phyloP scores from a whole-genome alignment of 164 flowering plant genomes.

The Warburgia ugandensis region DNA sequence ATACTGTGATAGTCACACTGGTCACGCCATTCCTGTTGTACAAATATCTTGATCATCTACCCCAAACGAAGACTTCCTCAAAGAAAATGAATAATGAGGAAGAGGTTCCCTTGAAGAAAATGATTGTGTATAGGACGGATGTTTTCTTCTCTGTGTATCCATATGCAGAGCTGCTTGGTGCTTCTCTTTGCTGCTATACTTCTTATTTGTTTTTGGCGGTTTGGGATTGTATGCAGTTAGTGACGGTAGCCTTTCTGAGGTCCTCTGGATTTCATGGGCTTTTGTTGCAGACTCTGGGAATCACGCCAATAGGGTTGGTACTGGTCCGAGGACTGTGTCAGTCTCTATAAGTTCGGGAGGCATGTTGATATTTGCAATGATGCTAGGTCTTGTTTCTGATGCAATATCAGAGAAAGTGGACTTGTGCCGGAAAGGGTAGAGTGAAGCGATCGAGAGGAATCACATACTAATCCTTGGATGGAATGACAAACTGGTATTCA shows the following conservation, averaged over 20 bases:
- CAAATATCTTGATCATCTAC: conserved; percentile 60
- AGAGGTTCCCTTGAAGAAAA: conserved; percentile 85
- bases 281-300: conserved; percentile 92
- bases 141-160: conserved; percentile 90
- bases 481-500: conserved; percentile 99
- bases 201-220: conserved; percentile 86
- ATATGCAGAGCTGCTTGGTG: conserved; percentile 84
- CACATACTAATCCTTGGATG: conserved; percentile 92
- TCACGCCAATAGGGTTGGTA: conserved; percentile 83
- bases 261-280: conserved; percentile 94
- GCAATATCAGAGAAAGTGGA: conserved; percentile 93
- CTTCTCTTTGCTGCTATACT: conserved; percentile 86
- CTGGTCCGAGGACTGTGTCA: conserved; percentile 77
- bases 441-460: conserved; percentile 89
- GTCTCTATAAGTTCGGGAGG: conserved; percentile 88
- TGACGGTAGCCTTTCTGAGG: conserved; percentile 64
- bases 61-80: conserved; percentile 31
- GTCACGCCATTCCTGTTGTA: conserved; percentile 55
- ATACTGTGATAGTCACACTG: conserved; percentile 49
- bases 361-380: conserved; percentile 96
- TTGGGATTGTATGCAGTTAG: conserved; percentile 83
- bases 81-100: conserved; percentile 45
- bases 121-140: conserved; percentile 80
- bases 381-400: conserved; percentile 97
- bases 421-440: conserved; percentile 84